A percentile compares a stretch with the other conserved stretches of the same genome.
phyloP scores from a whole-genome alignment of 2,329 filamentous ascomycete genomes.

The Ilyonectria destructans region DNA sequence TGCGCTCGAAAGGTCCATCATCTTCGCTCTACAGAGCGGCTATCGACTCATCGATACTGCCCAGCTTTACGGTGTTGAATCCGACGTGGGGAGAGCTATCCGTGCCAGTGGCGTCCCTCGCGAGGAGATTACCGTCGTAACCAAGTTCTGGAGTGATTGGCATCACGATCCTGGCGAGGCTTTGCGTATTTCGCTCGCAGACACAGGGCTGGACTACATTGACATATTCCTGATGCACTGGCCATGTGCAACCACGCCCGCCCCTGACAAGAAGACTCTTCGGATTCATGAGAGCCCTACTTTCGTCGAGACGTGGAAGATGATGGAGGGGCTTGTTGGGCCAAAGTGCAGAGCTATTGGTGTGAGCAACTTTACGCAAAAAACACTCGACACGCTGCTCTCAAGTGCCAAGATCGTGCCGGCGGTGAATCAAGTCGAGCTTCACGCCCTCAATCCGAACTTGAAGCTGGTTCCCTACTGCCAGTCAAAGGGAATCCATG shows the following conservation, averaged over 20 bases:
- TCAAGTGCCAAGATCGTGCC: slow-evolving; percentile 15
- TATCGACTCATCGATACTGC: slow-evolving; percentile 54
- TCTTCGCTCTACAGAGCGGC: slow-evolving; percentile 49
- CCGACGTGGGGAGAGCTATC: slow-evolving; percentile 52
- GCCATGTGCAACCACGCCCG: slow-evolving; percentile 49
- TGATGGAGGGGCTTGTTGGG: slow-evolving; percentile 20
- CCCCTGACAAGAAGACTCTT: slow-evolving; percentile 38
- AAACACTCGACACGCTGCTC: slow-evolving; percentile 15
- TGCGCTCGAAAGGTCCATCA: slow-evolving; percentile 37
- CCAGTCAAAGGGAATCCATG: slow-evolving; percentile 23
- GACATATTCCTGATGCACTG: slow-evolving; percentile 53
- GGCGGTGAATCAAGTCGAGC: slow-evolving; percentile 23
- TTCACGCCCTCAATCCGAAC: slow-evolving; percentile 22
- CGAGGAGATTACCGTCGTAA: slow-evolving; percentile 53
- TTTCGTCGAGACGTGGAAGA: slow-evolving; percentile 41
- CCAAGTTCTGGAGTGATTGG: slow-evolving; percentile 52
- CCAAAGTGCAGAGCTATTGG: slow-evolving; percentile 26
- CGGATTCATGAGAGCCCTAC: slow-evolving; percentile 46
- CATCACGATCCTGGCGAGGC: slow-evolving; percentile 51
- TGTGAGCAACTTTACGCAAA: slow-evolving; percentile 28
- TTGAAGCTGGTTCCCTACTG: slow-evolving; percentile 18
- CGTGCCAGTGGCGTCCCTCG: slow-evolving; percentile 53
- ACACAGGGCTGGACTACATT: slow-evolving; percentile 52
- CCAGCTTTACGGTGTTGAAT: slow-evolving; percentile 48
- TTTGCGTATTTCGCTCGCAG: slow-evolving; percentile 49